A percentile compares a stretch with the other conserved stretches of the same genome.
These are phyloP conservation scores for Fusarium albosuccineum DNA, from an alignment of 2,329 filamentous ascomycete genomes.

Conservation along the genomic window DNA sequence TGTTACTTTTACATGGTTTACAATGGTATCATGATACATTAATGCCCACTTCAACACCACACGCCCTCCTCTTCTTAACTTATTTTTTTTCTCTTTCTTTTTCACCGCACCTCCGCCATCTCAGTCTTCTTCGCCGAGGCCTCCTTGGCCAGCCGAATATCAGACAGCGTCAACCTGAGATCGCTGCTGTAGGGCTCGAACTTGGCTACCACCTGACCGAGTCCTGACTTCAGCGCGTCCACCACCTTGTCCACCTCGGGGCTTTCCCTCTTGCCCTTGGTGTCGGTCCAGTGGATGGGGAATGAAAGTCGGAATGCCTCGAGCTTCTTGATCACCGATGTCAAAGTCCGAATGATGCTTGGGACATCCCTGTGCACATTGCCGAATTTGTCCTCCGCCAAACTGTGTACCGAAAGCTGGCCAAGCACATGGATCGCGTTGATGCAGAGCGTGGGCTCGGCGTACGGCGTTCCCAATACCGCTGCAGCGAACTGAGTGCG, in stretches of 20 bases:
- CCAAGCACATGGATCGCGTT: slow-evolving; percentile 79
- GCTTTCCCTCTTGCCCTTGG: slow-evolving; percentile 66
- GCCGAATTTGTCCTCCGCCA: slow-evolving; percentile 85
- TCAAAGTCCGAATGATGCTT: slow-evolving; percentile 79
- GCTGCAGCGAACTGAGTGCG: slow-evolving; percentile 73
- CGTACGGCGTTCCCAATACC: slow-evolving; percentile 80
- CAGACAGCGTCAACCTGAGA: slow-evolving; percentile 76
- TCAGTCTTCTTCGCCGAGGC: slow-evolving; percentile 53
- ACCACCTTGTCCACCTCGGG: slow-evolving; percentile 80
- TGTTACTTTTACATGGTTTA: slow-evolving; percentile 21
- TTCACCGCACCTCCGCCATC: slow-evolving; percentile 49
- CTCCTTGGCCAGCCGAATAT: slow-evolving; percentile 81
- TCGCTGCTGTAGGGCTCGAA: slow-evolving; percentile 83
- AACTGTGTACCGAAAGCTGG: slow-evolving; percentile 77
- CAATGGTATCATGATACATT: slow-evolving; percentile 49
- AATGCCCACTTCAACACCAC: slow-evolving; percentile 34
- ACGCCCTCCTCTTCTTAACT: background rate
- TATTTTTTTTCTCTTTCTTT: background rate
- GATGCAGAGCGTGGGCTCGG: slow-evolving; percentile 75
- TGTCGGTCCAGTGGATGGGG: slow-evolving; percentile 83
- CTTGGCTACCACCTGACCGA: slow-evolving; percentile 74
- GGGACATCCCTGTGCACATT: slow-evolving; percentile 88
- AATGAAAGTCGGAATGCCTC: slow-evolving; percentile 73
- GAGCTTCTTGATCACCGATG: slow-evolving; percentile 74
- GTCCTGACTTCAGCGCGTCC: slow-evolving; percentile 71